A percentile compares a stretch with the other conserved stretches of the same genome.
Conservation (phyloP, 2,329 filamentous ascomycete genomes). For the Aspergillus sp. region DNA sequence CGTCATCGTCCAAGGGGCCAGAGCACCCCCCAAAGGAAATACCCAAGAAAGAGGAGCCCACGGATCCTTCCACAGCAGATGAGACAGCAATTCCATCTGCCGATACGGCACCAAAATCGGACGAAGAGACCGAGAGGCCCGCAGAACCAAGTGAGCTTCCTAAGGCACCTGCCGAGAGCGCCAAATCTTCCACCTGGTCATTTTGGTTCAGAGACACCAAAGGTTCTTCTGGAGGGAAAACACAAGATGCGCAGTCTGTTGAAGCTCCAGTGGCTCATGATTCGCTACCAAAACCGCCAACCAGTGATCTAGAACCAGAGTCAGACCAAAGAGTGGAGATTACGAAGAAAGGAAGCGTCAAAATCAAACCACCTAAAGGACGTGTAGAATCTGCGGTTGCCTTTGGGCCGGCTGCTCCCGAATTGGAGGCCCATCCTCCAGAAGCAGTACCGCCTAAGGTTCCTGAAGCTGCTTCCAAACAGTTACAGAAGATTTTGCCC, state of each 20-base stretch:
- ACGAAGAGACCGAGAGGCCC: slow-evolving; percentile 14
- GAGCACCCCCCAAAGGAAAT: slow-evolving; percentile 18
- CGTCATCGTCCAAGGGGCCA: slow-evolving; percentile 16
- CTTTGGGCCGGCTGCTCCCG: slow-evolving; percentile 17
- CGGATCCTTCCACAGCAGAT: slow-evolving; percentile 10
- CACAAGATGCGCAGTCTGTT: slow-evolving; percentile 21
- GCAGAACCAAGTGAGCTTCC: slow-evolving; percentile 13
- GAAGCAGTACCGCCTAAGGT: slow-evolving; percentile 17
- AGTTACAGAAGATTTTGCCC: slow-evolving; percentile 31
- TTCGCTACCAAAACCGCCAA: slow-evolving; percentile 10
- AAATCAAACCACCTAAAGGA: slow-evolving; percentile 21
- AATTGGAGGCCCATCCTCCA: slow-evolving; percentile 12
- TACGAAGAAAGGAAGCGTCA: slow-evolving; percentile 23
- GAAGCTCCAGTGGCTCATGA: slow-evolving; percentile 18
- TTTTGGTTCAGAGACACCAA: slow-evolving; percentile 37
- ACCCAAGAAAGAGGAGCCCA: slow-evolving; percentile 20
- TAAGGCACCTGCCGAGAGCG: slow-evolving; percentile 15
- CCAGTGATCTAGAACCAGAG: slow-evolving; percentile 14
- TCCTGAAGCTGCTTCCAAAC: slow-evolving; percentile 32
- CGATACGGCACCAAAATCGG: slow-evolving; percentile 4
- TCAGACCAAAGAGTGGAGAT: slow-evolving; percentile 20
- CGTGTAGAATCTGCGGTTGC: slow-evolving; percentile 11
- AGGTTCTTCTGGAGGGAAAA: slow-evolving; percentile 15
- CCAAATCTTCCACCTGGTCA: slow-evolving; percentile 34
- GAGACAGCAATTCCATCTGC: slow-evolving; percentile 7